A percentile compares a stretch with the other conserved stretches of the same genome.
phyloP scores from a whole-genome alignment of 768 basidiomycete genomes.

The Tylopilus plumbeoviolaceoides region DNA sequence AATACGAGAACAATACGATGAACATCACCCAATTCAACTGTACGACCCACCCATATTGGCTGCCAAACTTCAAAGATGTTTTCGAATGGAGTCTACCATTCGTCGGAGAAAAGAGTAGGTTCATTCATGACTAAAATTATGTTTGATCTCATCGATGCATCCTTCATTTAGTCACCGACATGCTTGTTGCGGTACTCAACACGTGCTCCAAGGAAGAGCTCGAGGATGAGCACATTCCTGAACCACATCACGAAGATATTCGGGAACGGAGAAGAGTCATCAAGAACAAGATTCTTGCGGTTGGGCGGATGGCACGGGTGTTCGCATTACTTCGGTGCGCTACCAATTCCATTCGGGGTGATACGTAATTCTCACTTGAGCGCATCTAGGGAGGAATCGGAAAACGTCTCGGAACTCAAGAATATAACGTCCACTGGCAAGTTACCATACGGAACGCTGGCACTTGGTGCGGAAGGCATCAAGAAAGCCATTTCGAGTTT shows the following conservation, averaged over 20 bases:
- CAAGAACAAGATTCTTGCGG: slow-evolving; percentile 70
- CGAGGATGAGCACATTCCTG: slow-evolving; percentile 55
- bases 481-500: too few species aligned
- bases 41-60: slow-evolving; percentile 85
- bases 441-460: too few species aligned
- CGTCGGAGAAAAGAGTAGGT: slow-evolving; percentile 92
- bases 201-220: slow-evolving; percentile 96
- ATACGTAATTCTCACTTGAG: neutral
- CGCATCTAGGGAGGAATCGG: slow-evolving; percentile 51
- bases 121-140: neutral
- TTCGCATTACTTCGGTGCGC: slow-evolving; percentile 63
- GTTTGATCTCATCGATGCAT: neutral
- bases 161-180: slow-evolving; percentile 75
- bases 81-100: slow-evolving; percentile 99
- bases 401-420: slow-evolving; percentile 70
- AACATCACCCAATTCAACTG: slow-evolving; percentile 88
- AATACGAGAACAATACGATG: slow-evolving; percentile 95
- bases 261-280: slow-evolving; percentile 46
- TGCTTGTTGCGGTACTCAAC: slow-evolving; percentile 94
- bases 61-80: slow-evolving; percentile 97
- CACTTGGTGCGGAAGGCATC: too few species aligned
- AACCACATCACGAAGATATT: slow-evolving; percentile 24
- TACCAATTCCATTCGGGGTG: too few species aligned
- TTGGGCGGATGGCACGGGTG: slow-evolving; percentile 64
- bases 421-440: slow-evolving; percentile 30